These are phyloP conservation scores for Chytriomyces sp. DNA, from an alignment of 192 early-diverging fungal genomes.

Conservation along the genomic window DNA sequence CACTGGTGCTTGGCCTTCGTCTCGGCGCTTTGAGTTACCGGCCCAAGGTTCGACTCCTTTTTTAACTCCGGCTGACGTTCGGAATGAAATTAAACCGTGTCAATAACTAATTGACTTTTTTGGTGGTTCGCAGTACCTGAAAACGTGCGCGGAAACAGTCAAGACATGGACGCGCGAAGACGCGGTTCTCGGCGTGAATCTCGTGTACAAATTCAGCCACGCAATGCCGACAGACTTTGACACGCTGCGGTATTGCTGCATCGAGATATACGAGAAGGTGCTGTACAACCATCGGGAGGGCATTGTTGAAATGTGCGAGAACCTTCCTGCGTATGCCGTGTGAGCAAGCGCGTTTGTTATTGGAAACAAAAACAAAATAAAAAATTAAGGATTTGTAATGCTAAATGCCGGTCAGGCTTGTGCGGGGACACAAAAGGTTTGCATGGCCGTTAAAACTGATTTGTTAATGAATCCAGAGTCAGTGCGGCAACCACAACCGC, in stretches of 20 bases:
- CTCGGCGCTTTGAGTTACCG: not conserved
- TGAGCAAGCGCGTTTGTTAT: no score
- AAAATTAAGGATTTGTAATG: not conserved
- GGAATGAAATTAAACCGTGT: no score
- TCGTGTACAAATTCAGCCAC: conserved; percentile 1
- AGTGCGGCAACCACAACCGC: not conserved
- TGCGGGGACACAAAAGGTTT: no score
- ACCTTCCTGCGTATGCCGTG: not conserved
- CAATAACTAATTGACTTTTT: no score
- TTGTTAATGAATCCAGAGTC: not conserved
- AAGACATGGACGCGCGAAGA: conserved; percentile 1
- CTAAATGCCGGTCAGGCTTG: not conserved
- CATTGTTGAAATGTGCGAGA: not conserved
- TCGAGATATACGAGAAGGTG: not conserved
- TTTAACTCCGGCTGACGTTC: no score
- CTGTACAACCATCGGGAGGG: not conserved
- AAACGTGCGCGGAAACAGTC: not conserved
- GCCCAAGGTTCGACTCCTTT: not conserved
- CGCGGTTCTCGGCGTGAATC: not conserved
- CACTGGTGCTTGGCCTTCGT: not conserved
- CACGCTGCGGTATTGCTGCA: not conserved
- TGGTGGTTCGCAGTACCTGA: not conserved
- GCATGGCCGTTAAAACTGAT: not conserved
- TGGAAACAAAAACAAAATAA: no score
- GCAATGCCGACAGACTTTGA: not conserved